Base-by-base conservation (phyloP, 2,329 filamentous ascomycete genomes). In the Pyrenophora teres region DNA sequence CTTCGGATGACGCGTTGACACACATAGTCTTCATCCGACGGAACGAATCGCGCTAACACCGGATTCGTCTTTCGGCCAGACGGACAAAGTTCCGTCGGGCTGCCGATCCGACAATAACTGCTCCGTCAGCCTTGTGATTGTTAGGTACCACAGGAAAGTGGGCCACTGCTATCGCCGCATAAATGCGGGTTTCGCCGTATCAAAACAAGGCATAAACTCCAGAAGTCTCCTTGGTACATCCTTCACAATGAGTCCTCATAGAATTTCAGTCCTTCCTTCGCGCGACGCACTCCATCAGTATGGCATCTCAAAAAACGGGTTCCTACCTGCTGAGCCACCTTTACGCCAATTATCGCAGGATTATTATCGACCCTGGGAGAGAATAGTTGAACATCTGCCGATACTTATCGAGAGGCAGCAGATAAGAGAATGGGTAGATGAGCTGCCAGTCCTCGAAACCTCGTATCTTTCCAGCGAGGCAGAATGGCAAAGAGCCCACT, bases 351-450 rank as follows among this genome's bases (percentile, higher is more conserved):
- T 96, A 12, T 87, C 89, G 12, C 87, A 95, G 63, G 84, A 86
- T 3, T 94, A 94, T 76, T 96, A 96, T 74, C 86, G 88, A 72
- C 88, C 89, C 69, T 96, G 92, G 92, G 92, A 96, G 75, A 81
- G 85, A 38, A 83, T 94, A 41, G 83, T 86, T 33, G 81, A 85
- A 56, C 91, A 92, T 65, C 79, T 96, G 13, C 90, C 93, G 71
- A 81, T 83, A 1, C 79, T 95, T 43, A 84, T 95, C 45, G 81
- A 92, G 46, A 90, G 83, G 70, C 87, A 87, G 67, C 84, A 89
- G 46, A 80, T 96, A 52, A 85, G 90, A 40, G 81, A 83, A 44
- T 83, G 88, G 55, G 81, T 95, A 50, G 85, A 93, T 63, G 79
- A 80, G 41, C 80, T 96, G 54, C 89, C 90, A 3, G 77, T 92